A percentile compares a stretch with the other conserved stretches of the same genome.
These are phyloP conservation scores for Artemisia annua DNA, from an alignment of 129 eudicot genomes.

Conservation along the genomic window DNA sequence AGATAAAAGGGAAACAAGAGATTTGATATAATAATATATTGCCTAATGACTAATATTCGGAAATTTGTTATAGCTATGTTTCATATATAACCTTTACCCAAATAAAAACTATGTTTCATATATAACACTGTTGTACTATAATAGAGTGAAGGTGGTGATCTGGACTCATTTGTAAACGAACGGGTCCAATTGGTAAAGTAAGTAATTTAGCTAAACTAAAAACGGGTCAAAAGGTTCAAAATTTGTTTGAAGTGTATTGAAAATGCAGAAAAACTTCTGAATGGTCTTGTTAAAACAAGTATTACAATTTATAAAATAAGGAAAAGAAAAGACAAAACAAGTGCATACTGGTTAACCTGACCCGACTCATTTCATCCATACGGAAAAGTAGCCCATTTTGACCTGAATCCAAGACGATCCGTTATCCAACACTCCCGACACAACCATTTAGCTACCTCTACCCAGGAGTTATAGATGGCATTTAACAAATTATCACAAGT, in stretches of 20 bases:
- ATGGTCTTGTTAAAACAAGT: neutral
- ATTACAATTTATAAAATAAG: too few relatives aligned
- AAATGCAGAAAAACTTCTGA: neutral
- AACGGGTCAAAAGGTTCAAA: neutral
- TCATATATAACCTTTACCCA: too few relatives aligned
- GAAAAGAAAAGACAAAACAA: neutral
- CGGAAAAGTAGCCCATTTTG: neutral
- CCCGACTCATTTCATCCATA: neutral
- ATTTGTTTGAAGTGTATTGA: neutral
- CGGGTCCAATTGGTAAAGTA: too few relatives aligned
- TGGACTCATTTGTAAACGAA: too few relatives aligned
- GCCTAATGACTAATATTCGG: too few relatives aligned
- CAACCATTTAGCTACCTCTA: neutral
- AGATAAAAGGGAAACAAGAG: too few relatives aligned
- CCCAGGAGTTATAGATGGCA: neutral
- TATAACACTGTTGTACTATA: too few relatives aligned
- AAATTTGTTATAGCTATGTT: too few relatives aligned
- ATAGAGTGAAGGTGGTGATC: too few relatives aligned
- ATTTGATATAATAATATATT: too few relatives aligned
- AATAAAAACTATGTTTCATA: too few relatives aligned
- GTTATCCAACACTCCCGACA: neutral
- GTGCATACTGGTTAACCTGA: neutral
- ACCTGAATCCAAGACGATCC: neutral
- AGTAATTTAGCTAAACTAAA: neutral
- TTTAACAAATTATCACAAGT: neutral